Evolutionary conservation across 2,329 filamentous ascomycete genomes (phyloP), one percentile per base, ranked within the genome.

Genomic region (Pyricularia pennisetigena): DNA sequence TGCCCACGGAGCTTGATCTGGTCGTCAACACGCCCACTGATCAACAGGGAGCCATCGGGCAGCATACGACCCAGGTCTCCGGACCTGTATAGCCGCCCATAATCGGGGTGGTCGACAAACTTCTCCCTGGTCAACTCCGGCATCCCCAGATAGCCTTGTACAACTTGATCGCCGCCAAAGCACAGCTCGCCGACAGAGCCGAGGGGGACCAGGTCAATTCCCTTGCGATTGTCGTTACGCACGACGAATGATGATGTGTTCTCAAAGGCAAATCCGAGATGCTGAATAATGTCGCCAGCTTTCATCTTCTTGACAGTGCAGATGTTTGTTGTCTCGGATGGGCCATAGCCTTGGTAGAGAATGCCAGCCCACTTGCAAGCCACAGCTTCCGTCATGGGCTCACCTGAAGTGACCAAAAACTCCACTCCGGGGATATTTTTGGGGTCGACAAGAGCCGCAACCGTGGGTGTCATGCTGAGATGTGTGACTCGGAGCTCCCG

Each of bases 261-360:
- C 10, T 82, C 79, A 30, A 97, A 86, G 0, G 88, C 85, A 69
- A 81, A 83, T 0, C 94, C 94, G n/a, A 97, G 87, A 72, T 94
- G 93, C 70, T 88, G 89, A 66, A 91, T 86, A 24, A 84, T 78
- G 72, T 93, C 86, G 0, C 80, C 78, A 0, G 72, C 71, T 0
- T 79, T 77, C 75, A 94, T 88, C 57, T 84, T 82, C 69, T 88
- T 89, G 9, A 94, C 85, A 0, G 90, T 93, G 77, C 92, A 96
- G 24, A 97, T 93, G 71, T 97, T 96, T 1, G 92, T 96, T 0
- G 90, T 93, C 76, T 96, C 93, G 0, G 90, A 92, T 0, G 93
- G 92, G 0, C 92, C 92, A 71, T 97, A 97, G 0, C 88, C 93
- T 80, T 95, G 90, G 75, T 88, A 93, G 0, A 97, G 81, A 16